Conservation (phyloP, 805 yeast genomes). For the Metschnikowia anglica region DNA sequence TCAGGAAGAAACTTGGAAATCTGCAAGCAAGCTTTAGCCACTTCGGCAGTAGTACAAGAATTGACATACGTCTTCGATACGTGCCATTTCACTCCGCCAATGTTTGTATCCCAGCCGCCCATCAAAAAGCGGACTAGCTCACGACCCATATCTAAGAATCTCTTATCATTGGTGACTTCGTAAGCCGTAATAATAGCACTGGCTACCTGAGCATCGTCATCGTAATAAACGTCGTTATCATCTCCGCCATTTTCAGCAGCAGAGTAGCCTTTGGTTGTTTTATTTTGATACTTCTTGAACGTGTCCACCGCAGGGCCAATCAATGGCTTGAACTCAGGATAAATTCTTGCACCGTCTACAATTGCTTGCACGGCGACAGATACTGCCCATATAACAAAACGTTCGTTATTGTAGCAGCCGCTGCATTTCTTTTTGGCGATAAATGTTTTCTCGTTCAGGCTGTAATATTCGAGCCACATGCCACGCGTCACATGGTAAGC, state of each 20-base stretch:
- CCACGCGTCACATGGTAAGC: constrained; percentile 34
- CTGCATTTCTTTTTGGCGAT: constrained; percentile 36
- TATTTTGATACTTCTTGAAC: constrained; percentile 52
- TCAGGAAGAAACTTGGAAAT: constrained; percentile 52
- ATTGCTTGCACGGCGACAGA: constrained; percentile 66
- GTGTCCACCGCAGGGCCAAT: constrained; percentile 51
- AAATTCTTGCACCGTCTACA: constrained; percentile 59
- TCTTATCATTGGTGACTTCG: constrained; percentile 60
- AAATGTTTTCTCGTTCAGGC: constrained; percentile 36
- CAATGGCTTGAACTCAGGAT: constrained; percentile 52
- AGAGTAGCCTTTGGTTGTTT: constrained; percentile 54
- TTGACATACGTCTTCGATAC: constrained; percentile 56
- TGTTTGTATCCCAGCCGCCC: constrained; percentile 59
- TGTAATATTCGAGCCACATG: constrained; percentile 45
- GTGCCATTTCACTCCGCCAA: constrained; percentile 73
- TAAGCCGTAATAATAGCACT: constrained; percentile 63
- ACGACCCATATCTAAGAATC: constrained; percentile 53
- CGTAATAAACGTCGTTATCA: constrained; percentile 65
- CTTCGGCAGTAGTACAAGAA: constrained; percentile 67
- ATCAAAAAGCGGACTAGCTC: constrained; percentile 60
- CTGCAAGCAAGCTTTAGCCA: constrained; percentile 60
- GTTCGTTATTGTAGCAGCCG: constrained; percentile 50
- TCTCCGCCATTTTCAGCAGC: constrained; percentile 62
- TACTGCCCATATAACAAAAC: constrained; percentile 67
- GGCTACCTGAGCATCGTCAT: constrained; percentile 75